Base-by-base conservation (phyloP, 768 basidiomycete species). In the Boletellus ananas region DNA sequence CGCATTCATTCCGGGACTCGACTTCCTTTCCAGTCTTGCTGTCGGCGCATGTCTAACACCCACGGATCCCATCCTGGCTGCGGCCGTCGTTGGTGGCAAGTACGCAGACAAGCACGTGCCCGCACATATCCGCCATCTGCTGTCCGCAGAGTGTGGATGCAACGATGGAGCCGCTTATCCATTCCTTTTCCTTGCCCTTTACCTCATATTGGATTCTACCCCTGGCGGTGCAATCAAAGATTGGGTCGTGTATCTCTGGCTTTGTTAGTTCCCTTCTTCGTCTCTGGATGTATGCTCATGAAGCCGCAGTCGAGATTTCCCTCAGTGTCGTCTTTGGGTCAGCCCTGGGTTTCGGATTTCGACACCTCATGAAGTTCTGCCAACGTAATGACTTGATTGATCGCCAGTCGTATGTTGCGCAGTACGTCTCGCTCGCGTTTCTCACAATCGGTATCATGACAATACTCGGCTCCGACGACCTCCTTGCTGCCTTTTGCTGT, bases 151-250 rank as follows among this genome's bases (percentile, higher is more conserved):
- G 70, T 85, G 83, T 49, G 95, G 92, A 8, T 92, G 91, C 62
- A 99, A 98, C 66, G 96, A 99, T 54, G 96, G 96, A 31, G 95
- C 95, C 0, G 93, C 94, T 0, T 96, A 94, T 67, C 94, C 94
- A 0, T 97, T 97, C 68, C 75, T 98, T 25, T 94, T 83, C 64
- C 77, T 99, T 50, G 81, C 95, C 0, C 74, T 99, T 4, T 97
- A 95, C 66, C 79, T 98, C 54, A 79, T 85, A 49, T 70, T 94
- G 36, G 88, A 94, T 51, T 55, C 61, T 1, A 72, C 77, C 8
- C 79, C 80, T 0, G 78, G 78, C 0, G 67, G 70, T 12, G 93
- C 94, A 0, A 70, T 97, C 3, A 75, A 81, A 41, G 84, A 95
- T 60, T 99, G 96, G 96, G 83, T 94, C 62, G 68, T 95, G 47